Evolutionary conservation across 768 basidiomycete species (phyloP).

Genomic region (Scleroderma citrinum): DNA sequence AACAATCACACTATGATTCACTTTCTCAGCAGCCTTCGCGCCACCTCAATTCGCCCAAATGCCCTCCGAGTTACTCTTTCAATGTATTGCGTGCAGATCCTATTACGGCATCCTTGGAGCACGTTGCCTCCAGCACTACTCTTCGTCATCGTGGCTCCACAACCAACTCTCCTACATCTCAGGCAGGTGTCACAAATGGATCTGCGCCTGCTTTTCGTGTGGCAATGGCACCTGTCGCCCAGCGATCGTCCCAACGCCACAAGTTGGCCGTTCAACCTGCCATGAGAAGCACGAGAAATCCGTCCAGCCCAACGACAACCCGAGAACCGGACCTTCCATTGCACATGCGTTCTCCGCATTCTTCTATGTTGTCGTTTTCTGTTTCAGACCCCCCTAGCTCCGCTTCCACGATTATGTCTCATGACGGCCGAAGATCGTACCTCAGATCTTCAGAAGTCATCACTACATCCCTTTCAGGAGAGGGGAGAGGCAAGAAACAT

Average conservation of each 20-base stretch:
- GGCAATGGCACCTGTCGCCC: slow-evolving; percentile 22
- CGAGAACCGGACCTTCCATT: slow-evolving; percentile 26
- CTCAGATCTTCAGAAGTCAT: slow-evolving; percentile 24
- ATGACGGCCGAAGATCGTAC: slow-evolving; percentile 26
- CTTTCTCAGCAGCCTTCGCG: slow-evolving; percentile 10
- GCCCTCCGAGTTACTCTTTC: slow-evolving; percentile 31
- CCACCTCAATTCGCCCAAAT: slow-evolving; percentile 4
- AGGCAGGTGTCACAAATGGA: slow-evolving; percentile 27
- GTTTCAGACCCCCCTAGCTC: slow-evolving; percentile 25
- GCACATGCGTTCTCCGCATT: slow-evolving; percentile 20
- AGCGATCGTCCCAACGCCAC: slow-evolving; percentile 19
- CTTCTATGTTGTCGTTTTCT: slow-evolving; percentile 31
- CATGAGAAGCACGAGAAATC: slow-evolving; percentile 11
- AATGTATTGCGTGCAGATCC: slow-evolving; percentile 42
- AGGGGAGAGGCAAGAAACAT: slow-evolving; percentile 32
- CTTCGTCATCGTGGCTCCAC: slow-evolving; percentile 28
- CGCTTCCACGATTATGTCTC: slow-evolving; percentile 20
- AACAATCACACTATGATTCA: neutral
- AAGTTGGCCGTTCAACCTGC: neutral
- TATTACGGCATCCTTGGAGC: slow-evolving; percentile 36
- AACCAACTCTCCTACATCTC: slow-evolving; percentile 1
- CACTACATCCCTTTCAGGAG: slow-evolving; percentile 20
- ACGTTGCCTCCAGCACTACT: slow-evolving; percentile 38
- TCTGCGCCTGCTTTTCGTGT: slow-evolving; percentile 35
- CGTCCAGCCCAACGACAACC: slow-evolving; percentile 22